Base-by-base conservation (phyloP, 2,329 filamentous ascomycete genomes). In the Pseudogymnoascus sp. region DNA sequence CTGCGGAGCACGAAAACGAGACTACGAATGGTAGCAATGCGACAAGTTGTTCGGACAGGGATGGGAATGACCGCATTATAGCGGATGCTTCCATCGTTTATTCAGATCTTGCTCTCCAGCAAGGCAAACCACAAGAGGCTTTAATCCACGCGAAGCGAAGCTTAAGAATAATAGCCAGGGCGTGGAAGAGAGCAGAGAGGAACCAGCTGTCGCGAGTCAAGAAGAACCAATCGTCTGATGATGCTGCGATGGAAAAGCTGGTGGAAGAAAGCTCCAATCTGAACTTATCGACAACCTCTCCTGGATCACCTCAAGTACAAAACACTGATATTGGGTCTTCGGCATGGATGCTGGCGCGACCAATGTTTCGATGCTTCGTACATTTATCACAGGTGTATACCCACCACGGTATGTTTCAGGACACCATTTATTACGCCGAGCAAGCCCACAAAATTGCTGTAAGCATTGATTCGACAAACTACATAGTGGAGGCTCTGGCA, bases 361-460 rank as follows among this genome's bases (percentile, higher is more conserved):
- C 88, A 0, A 81, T 97, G 18, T 87, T 92, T 69, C 82, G 84
- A 31, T 85, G 87, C 63, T 78, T 96, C 12, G 76, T 87, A 65
- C 87, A 92, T 64, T 82, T 96, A 2, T 91, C 91, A 0, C 82
- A 83, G 3, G 79, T 96, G 1, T 96, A 93, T 69, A 86, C 89
- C 1, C 88, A 96, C 67, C 84, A 95, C 66, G 95, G 95, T 28
- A 84, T 96, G 76, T 91, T 92, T 67, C 87, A 91, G 65, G 93
- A 97, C 73, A 93, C 93, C 1, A 77, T 93, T 0, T 95, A 93
- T 72, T 96, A 96, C 68, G 88, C 89, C 1, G 89, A 97, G 68
- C 89, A 95, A 69, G 92, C 92, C 0, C 80, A 88, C 62, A 91
- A 89, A 70, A 84, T 96, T 65, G 90, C 90, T 18, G 67, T 70